Evolutionary conservation across 2,329 filamentous ascomycete genomes (phyloP), one percentile per base, ranked within the genome.

Genomic region (Fusarium bulbicola): DNA sequence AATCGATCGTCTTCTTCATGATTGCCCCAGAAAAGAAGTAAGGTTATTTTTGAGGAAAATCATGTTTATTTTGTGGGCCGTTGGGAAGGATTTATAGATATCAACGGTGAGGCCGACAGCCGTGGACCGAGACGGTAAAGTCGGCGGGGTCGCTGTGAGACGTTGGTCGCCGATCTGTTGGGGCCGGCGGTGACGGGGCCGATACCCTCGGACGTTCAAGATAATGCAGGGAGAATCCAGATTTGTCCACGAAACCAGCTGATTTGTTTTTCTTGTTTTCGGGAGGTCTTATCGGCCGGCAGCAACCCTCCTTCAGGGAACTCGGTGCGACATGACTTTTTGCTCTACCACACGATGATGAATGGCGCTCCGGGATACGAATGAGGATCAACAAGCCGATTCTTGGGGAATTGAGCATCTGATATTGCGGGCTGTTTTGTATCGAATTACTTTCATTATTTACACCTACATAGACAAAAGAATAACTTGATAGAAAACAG

Each of bases 51-150:
- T 26, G 30, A 32, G 30, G 39, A 32, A 13, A 36, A 12, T 7
- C 14, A 9, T n/a, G 34, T 50, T 61, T 64, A 42, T 42, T 69
- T 46, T 52, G 58, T 68, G 65, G 65, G 24, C 24, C 24, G 39
- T 37, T 37, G 40, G n/a, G 30, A 10, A 39, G 53, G 40, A 46
- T 66, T 56, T 46, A 63, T 58, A 63, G 37, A 40, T 39, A 24
- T 49, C n/a, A 37, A 32, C 32, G 21, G 12, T 36, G 64, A 63
- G 37, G 45, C 63, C 66, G 66, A 68, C 32, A 68, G 66, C 66
- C 66, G 66, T 46, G 34, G 30, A 16, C 18, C 15, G 37, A 42
- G 50, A 68, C 64, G 66, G 49, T 62, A 63, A 39, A 39, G 32
- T 68, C 64, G 66, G 66, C 39, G 66, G 64, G 49, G 49, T 34